Evolutionary conservation across 257 asterid species (phyloP).

Genomic region (Solanum gandarillasii): DNA sequence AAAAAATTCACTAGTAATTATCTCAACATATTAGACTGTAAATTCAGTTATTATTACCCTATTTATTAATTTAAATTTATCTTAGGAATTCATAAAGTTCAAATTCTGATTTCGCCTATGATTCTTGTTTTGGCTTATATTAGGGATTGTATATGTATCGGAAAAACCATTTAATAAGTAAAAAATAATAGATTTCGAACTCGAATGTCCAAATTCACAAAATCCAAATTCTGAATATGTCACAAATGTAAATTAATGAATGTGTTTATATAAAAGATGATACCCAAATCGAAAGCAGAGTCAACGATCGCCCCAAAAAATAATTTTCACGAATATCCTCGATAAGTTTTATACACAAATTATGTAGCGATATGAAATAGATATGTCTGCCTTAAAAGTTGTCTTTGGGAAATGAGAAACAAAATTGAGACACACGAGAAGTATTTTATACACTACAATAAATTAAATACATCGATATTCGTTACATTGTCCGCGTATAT

Average conservation of each 20-base stretch:
- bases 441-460: neutral
- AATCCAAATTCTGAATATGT: too few species aligned
- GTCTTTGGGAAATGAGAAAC: neutral
- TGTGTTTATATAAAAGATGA: neutral
- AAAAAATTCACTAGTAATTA: neutral
- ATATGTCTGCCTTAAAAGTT: neutral
- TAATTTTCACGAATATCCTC: neutral
- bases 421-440: too few species aligned
- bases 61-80: neutral
- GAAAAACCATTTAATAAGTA: neutral
- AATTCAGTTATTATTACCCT: neutral
- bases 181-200: neutral
- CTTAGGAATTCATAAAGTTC: neutral
- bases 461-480: neutral
- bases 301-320: neutral
- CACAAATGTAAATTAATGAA: neutral
- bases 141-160: neutral
- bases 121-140: neutral
- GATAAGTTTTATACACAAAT: too few species aligned
- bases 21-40: neutral
- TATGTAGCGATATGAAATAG: too few species aligned
- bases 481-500: neutral
- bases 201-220: neutral
- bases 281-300: neutral
- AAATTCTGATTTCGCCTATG: neutral